These are phyloP conservation scores for Sanghuangporus baumii DNA, from an alignment of 1,284 basidiomycete species.

Conservation along the genomic window DNA sequence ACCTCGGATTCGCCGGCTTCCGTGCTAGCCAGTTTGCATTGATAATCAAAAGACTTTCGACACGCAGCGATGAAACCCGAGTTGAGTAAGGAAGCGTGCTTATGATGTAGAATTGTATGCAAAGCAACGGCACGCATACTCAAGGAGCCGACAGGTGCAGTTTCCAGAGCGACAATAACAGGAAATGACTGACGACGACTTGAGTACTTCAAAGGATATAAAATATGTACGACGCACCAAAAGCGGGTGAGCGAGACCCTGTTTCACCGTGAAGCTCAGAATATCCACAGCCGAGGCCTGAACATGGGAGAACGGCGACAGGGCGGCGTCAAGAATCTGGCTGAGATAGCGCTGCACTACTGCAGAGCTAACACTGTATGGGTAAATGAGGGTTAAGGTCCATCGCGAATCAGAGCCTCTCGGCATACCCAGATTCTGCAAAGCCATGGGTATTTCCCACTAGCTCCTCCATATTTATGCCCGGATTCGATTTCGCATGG, in stretches of 20 bases:
- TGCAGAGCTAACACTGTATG: constrained; percentile 79
- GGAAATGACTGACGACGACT: constrained; percentile 69
- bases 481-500: constrained; percentile 33
- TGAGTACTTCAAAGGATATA: not conserved
- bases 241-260: constrained; percentile 93
- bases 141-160: constrained; percentile 57
- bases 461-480: constrained; percentile 84
- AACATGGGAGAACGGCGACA: constrained; percentile 64
- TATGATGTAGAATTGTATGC: constrained; percentile 79
- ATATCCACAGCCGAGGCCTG: constrained; percentile 89
- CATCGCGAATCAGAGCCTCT: too few species aligned
- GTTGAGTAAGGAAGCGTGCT: constrained; percentile 88
- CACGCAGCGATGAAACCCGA: constrained; percentile 80
- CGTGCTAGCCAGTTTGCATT: constrained; percentile 48
- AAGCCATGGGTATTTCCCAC: constrained; percentile 93
- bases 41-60: constrained; percentile 77
- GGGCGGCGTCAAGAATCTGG: constrained; percentile 76
- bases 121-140: constrained; percentile 75
- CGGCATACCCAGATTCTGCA: constrained; percentile 85
- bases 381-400: constrained; percentile 5
- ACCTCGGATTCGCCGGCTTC: not conserved
- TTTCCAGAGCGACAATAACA: constrained; percentile 89
- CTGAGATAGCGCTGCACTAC: constrained; percentile 89
- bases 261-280: constrained; percentile 86
- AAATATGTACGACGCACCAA: constrained; percentile 42